Conservation (phyloP, 2,329 filamentous ascomycete genomes). For the Colletotrichum lindemuthianum region DNA sequence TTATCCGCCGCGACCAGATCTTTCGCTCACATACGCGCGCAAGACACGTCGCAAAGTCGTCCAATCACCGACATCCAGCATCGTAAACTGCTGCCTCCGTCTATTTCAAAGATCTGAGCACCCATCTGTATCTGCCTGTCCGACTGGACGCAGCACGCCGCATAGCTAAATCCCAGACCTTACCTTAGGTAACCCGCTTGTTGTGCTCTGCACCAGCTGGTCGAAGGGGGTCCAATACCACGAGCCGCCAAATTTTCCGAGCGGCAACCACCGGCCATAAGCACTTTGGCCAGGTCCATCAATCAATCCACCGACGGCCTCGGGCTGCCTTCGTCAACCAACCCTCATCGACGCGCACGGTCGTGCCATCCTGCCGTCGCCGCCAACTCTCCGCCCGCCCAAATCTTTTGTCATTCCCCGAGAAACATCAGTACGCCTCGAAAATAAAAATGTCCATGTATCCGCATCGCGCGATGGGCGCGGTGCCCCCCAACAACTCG, state of each 20-base stretch:
- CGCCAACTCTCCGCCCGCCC: conserved; percentile 6
- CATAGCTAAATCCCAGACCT: conserved; percentile 16
- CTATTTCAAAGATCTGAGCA: conserved; percentile 11
- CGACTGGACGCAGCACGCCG: conserved; percentile 17
- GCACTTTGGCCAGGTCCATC: not conserved
- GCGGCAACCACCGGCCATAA: conserved; percentile 9
- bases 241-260: conserved; percentile 30
- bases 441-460: conserved; percentile 78
- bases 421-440: not conserved
- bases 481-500: conserved; percentile 66
- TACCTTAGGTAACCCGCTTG: conserved; percentile 29
- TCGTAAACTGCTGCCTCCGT: not conserved
- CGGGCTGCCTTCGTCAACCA: not conserved
- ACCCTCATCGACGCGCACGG: not conserved
- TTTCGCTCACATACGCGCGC: no score
- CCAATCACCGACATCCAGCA: conserved; percentile 4
- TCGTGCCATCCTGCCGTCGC: conserved; percentile 18
- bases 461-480: conserved; percentile 85
- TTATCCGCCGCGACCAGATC: conserved; percentile 25
- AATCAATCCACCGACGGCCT: conserved; percentile 1
- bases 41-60: conserved; percentile 5
- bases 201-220: conserved; percentile 17
- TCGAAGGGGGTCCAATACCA: conserved; percentile 29
- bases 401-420: not conserved
- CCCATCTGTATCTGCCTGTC: conserved; percentile 18